Conservation (phyloP, 2,329 filamentous ascomycete genomes). For the Paracoccidioides lutzii region DNA sequence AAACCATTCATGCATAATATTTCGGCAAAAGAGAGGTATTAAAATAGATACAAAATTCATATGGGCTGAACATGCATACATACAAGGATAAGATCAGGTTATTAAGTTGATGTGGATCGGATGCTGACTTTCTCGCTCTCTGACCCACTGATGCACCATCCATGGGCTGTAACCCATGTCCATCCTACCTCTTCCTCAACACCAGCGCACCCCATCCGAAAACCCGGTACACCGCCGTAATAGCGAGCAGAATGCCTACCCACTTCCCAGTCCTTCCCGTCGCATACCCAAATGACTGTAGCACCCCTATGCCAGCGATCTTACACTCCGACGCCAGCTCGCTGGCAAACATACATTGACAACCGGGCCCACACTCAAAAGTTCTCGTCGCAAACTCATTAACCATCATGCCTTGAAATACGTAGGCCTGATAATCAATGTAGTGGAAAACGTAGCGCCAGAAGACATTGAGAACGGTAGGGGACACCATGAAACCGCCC, state of each 20-base stretch:
- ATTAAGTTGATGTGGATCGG: no score
- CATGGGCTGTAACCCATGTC: not conserved
- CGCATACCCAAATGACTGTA: conserved; percentile 57
- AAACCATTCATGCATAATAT: not conserved
- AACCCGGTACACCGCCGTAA: conserved; percentile 59
- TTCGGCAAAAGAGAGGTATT: no score
- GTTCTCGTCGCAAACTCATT: conserved; percentile 61
- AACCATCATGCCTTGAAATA: conserved; percentile 88
- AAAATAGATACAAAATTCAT: not conserved
- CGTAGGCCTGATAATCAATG: conserved; percentile 75
- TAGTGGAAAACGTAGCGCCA: conserved; percentile 83
- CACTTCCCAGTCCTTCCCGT: conserved; percentile 52
- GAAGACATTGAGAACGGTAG: conserved; percentile 62
- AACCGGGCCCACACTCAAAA: conserved; percentile 49
- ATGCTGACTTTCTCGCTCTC: no score
- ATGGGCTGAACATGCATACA: not conserved
- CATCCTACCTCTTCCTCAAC: not conserved
- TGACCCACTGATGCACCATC: not conserved
- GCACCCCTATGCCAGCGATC: conserved; percentile 57
- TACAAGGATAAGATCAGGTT: not conserved
- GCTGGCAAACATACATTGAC: conserved; percentile 59
- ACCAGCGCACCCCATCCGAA: conserved; percentile 45
- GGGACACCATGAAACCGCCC: conserved; percentile 66
- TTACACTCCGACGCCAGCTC: conserved; percentile 50
- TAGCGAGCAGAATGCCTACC: conserved; percentile 65